phyloP scores from a whole-genome alignment of 495 filamentous ascomycete species.

The Penicillium simplicissimum region DNA sequence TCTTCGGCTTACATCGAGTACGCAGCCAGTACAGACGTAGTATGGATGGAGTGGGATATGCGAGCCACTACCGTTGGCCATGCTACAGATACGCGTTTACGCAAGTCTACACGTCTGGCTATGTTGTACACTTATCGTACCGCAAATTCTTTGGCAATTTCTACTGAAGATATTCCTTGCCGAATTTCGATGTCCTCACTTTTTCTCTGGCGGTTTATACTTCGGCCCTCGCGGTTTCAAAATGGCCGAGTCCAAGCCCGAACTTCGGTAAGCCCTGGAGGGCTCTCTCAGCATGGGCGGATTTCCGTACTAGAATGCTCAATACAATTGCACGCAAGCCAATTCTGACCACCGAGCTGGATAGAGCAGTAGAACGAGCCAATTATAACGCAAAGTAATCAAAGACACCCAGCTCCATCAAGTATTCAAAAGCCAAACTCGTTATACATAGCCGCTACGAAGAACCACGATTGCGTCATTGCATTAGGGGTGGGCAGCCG shows the following conservation, averaged over 20 bases:
- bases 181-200: not conserved
- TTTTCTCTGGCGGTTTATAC: not conserved
- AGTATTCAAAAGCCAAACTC: slow-evolving; percentile 14
- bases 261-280: slow-evolving; percentile 1
- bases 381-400: not conserved
- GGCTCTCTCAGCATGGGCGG: not conserved
- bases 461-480: slow-evolving; percentile 34
- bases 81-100: not conserved
- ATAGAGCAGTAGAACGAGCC: not conserved
- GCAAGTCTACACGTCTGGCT: not conserved
- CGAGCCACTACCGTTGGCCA: not conserved
- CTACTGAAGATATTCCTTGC: not conserved
- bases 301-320: not conserved
- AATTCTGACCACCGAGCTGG: not conserved
- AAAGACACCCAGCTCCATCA: not conserved
- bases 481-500: slow-evolving; percentile 17
- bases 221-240: not conserved
- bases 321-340: not conserved
- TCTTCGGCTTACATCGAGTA: not conserved
- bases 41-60: not conserved
- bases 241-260: slow-evolving; percentile 11
- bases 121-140: not conserved
- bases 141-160: not conserved
- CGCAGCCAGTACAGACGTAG: not conserved
- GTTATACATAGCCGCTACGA: slow-evolving; percentile 13